These are phyloP conservation scores for Saturnispora dispora DNA, from an alignment of 805 yeast species.

Conservation along the genomic window DNA sequence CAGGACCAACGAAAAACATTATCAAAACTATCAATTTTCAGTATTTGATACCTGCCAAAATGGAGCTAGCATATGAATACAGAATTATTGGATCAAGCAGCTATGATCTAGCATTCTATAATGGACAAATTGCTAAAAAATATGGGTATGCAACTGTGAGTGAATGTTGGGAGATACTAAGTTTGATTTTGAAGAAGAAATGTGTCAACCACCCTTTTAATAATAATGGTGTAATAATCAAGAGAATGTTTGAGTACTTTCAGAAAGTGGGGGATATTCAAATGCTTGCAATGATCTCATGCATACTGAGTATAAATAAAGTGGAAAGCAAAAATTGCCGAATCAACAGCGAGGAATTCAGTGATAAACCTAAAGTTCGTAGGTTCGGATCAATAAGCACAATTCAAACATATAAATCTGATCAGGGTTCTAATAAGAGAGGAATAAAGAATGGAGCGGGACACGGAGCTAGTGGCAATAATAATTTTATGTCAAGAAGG, in stretches of 20 bases:
- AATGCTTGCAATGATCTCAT: constrained; percentile 72
- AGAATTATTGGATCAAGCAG: constrained; percentile 53
- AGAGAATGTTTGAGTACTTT: constrained; percentile 52
- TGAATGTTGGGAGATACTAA: constrained; percentile 63
- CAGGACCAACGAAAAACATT: constrained; percentile 35
- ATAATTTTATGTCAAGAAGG: not conserved
- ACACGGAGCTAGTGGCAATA: not conserved
- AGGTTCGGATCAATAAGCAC: not conserved
- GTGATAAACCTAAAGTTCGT: not conserved
- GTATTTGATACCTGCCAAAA: constrained; percentile 65
- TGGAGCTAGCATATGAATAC: constrained; percentile 61
- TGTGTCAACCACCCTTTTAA: constrained; percentile 56
- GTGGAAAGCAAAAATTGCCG: not conserved
- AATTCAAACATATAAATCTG: not conserved
- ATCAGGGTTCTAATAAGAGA: not conserved
- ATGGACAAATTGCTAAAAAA: constrained; percentile 59
- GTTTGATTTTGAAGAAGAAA: not conserved
- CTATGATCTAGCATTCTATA: constrained; percentile 33
- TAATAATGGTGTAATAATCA: constrained; percentile 24
- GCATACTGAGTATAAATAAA: constrained; percentile 29
- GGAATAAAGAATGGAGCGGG: not conserved
- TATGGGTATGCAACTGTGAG: constrained; percentile 55
- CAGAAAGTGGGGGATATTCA: constrained; percentile 63
- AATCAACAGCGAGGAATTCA: not conserved
- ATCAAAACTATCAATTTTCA: constrained; percentile 58